A percentile compares a stretch with the other conserved stretches of the same genome.
Evolutionary conservation across 495 filamentous ascomycete species (phyloP).

Genomic region (Darksidea phi): DNA sequence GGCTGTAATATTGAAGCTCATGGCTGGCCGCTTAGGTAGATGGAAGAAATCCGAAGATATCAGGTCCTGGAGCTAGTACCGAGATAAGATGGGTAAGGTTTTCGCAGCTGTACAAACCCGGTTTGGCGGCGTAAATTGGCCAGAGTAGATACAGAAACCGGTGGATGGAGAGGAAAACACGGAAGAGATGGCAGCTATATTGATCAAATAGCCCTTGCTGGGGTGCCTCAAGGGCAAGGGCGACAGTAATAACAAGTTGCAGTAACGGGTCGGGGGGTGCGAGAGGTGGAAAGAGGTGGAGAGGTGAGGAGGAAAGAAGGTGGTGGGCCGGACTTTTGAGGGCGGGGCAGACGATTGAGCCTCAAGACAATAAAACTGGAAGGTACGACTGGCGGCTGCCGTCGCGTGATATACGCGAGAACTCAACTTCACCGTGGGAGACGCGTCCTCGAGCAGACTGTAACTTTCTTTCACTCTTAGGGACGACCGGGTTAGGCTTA

Average conservation of each 20-base stretch:
- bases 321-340: background rate
- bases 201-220: background rate
- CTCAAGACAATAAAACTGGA: background rate
- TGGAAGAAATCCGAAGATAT: slow-evolving; percentile 25
- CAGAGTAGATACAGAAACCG: slow-evolving; percentile 34
- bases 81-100: slow-evolving; percentile 25
- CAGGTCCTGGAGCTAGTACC: slow-evolving; percentile 13
- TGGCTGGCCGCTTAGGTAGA: slow-evolving; percentile 22
- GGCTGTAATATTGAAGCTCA: slow-evolving; percentile 35
- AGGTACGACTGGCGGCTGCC: background rate
- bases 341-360: too few relatives aligned
- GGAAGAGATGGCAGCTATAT: slow-evolving; percentile 9
- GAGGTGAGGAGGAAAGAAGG: slow-evolving; percentile 23
- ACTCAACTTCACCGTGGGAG: background rate
- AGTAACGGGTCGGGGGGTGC: slow-evolving; percentile 29
- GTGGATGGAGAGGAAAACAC: slow-evolving; percentile 5
- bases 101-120: slow-evolving; percentile 16
- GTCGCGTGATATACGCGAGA: background rate
- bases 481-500: too few relatives aligned
- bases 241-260: slow-evolving; percentile 9
- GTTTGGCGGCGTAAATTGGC: slow-evolving; percentile 31
- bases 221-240: background rate
- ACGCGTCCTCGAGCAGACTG: too few relatives aligned
- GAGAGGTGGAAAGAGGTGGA: slow-evolving; percentile 22
- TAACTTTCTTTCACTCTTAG: too few relatives aligned